These are phyloP conservation scores for Aspergillus carlsbadensis DNA, from an alignment of 495 filamentous ascomycete species.

Conservation along the genomic window DNA sequence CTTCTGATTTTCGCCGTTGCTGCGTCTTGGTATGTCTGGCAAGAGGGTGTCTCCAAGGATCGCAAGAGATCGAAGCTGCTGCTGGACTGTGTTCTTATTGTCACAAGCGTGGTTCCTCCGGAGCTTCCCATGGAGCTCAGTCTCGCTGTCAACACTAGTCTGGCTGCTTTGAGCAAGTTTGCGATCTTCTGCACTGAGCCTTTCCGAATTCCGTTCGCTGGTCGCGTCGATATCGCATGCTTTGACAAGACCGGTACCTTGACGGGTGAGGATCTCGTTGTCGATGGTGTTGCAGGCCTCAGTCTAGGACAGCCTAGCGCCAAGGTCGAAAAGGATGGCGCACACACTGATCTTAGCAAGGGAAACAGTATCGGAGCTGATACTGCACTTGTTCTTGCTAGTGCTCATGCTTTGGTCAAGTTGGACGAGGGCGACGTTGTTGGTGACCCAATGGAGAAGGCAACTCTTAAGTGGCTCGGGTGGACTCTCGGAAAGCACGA, in stretches of 20 bases:
- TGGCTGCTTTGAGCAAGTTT: slow-evolving; percentile 89
- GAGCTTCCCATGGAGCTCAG: slow-evolving; percentile 98
- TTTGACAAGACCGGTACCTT: slow-evolving; percentile 99
- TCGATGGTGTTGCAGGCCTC: slow-evolving; percentile 94
- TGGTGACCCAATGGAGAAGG: slow-evolving; percentile 99
- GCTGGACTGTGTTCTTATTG: slow-evolving; percentile 94
- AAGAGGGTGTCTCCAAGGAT: slow-evolving; percentile 88
- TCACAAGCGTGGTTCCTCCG: slow-evolving; percentile 95
- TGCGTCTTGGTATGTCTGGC: slow-evolving; percentile 99
- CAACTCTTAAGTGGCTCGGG: slow-evolving; percentile 81
- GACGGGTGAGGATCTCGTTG: slow-evolving; percentile 94
- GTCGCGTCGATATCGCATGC: slow-evolving; percentile 93
- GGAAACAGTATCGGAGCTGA: slow-evolving; percentile 66
- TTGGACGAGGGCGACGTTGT: slow-evolving; percentile 97
- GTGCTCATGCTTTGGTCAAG: slow-evolving; percentile 92
- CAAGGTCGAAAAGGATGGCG: slow-evolving; percentile 73
- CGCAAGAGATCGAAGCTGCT: slow-evolving; percentile 96
- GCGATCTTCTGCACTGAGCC: slow-evolving; percentile 99
- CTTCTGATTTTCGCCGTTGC: slow-evolving; percentile 93
- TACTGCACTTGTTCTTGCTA: slow-evolving; percentile 91
- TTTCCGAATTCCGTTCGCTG: slow-evolving; percentile 97
- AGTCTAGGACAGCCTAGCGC: slow-evolving; percentile 64
- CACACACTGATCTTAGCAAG: slow-evolving; percentile 69
- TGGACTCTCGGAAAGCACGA: slow-evolving; percentile 91
- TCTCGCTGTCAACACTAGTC: slow-evolving; percentile 96